These are phyloP conservation scores for Manihot esculenta DNA, from an alignment of 441 rosid genomes.

Conservation along the genomic window DNA sequence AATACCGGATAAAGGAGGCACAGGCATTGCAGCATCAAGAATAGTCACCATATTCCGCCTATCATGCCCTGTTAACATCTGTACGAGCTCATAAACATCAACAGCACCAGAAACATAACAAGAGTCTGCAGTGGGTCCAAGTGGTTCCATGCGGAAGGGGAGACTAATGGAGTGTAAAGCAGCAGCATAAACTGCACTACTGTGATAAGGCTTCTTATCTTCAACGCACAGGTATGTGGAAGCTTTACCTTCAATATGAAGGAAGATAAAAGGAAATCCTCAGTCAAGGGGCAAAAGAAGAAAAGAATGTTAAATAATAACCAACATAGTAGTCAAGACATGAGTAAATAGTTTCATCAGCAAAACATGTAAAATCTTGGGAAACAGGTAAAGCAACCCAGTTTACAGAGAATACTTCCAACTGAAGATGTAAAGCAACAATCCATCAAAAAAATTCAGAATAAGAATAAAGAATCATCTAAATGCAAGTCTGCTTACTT, in stretches of 20 bases:
- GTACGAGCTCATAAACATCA: constrained; percentile 58
- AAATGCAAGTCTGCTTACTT: constrained; percentile 43
- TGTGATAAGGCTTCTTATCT: constrained; percentile 74
- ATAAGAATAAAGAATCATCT: constrained; percentile 14
- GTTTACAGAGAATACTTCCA: constrained; percentile 10
- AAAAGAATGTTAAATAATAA: neutral
- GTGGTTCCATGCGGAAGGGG: constrained; percentile 64
- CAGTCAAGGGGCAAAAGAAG: too few species aligned
- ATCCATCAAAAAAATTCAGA: constrained; percentile 3
- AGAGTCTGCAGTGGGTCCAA: constrained; percentile 47
- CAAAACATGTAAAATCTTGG: neutral
- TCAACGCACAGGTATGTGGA: constrained; percentile 46
- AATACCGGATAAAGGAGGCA: constrained; percentile 53
- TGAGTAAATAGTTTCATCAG: neutral
- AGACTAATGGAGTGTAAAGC: constrained; percentile 76
- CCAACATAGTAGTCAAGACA: neutral
- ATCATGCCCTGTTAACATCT: constrained; percentile 59
- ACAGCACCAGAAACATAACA: constrained; percentile 47
- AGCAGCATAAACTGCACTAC: constrained; percentile 76
- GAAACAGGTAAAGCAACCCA: constrained; percentile 7
- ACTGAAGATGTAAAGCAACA: constrained; percentile 4
- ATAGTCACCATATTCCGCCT: constrained; percentile 65
- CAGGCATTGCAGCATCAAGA: constrained; percentile 77
- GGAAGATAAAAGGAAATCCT: neutral
- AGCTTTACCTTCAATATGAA: constrained; percentile 56